Percentiles rank a stretch among this genome's conserved stretches.
Evolutionary conservation across 2,329 filamentous ascomycete species (phyloP).

Genomic region (Diaporthe sp.): DNA sequence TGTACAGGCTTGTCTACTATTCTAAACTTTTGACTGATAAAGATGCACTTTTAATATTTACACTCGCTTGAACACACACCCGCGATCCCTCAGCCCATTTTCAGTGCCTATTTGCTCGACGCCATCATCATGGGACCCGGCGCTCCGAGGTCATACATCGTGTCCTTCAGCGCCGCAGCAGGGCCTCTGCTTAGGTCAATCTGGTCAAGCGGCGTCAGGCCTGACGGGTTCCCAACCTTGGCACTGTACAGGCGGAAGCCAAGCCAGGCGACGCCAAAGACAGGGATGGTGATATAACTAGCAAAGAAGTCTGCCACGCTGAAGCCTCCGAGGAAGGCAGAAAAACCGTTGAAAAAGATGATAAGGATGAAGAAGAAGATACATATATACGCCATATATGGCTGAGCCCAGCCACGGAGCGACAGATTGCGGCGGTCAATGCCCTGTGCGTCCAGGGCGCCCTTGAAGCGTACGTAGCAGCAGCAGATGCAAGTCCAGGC

Average conservation of each 20-base stretch:
- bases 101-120: background rate
- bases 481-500: constrained; percentile 46
- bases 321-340: constrained; percentile 53
- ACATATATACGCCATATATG: constrained; percentile 55
- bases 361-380: constrained; percentile 55
- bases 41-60: background rate
- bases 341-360: constrained; percentile 57
- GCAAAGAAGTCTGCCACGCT: constrained; percentile 52
- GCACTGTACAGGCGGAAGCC: constrained; percentile 44
- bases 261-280: constrained; percentile 49
- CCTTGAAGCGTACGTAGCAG: constrained; percentile 45
- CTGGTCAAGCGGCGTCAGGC: constrained; percentile 30
- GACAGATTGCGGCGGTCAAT: constrained; percentile 46
- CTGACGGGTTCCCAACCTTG: constrained; percentile 15
- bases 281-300: constrained; percentile 46
- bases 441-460: constrained; percentile 52
- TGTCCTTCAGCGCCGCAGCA: constrained; percentile 28
- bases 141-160: constrained; percentile 32
- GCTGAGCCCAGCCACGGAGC: constrained; percentile 43
- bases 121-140: constrained; percentile 9
- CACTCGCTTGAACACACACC: background rate
- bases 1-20: background rate
- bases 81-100: background rate
- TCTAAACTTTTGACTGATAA: background rate
- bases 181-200: constrained; percentile 33